Base-by-base conservation (phyloP, 1,284 basidiomycete species). In the Somion occarium region DNA sequence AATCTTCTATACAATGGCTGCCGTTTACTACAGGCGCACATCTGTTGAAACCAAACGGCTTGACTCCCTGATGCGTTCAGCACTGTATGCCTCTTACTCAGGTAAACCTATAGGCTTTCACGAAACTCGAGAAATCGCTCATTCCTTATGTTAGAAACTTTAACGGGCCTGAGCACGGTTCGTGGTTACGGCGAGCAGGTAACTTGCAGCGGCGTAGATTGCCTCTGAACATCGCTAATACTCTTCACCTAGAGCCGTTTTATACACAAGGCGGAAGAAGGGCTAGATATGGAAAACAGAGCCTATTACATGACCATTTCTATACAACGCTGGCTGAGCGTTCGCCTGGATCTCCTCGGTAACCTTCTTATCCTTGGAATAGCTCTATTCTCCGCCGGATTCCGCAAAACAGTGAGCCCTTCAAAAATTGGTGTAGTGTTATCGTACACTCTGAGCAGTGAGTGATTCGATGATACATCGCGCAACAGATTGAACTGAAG, bases 301-400 rank as follows among this genome's bases (percentile, higher is more conserved):
- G 91, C 91, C 0, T 91, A 91, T 65, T 85, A 83, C 61, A 80
- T 93, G 72, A 90, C 85, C 0, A 78, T 87, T 26, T 71, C 78
- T 3, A 85, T 79, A 44, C 83, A 85, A 60, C 69, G 78, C 48
- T 85, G 80, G 81, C 66, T 84, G 2, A 71, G 72, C n/a, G 61
- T 85, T 15, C 73, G 84, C 2, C 69, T 88, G 5, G 81, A 84
- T 52, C 60, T 88, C 38, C 78, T 92, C 39, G 90, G 87, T 7
- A 87, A 87, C 50, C 63, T 89, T 13, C 69, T 94, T 15, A 76
- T 89, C 15, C 76, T 93, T 39, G 82, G 82, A 0, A 88, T 92
- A 47, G 84, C 76, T 3, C 68, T 94, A 3, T 83, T 85, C 61
- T 80, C 78, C 5, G 76, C 80, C 38, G 81, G 79, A 0, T 79